A percentile compares a stretch with the other conserved stretches of the same genome.
Conservation (phyloP, 2,329 filamentous ascomycete species). For the Fusarium sp. region DNA sequence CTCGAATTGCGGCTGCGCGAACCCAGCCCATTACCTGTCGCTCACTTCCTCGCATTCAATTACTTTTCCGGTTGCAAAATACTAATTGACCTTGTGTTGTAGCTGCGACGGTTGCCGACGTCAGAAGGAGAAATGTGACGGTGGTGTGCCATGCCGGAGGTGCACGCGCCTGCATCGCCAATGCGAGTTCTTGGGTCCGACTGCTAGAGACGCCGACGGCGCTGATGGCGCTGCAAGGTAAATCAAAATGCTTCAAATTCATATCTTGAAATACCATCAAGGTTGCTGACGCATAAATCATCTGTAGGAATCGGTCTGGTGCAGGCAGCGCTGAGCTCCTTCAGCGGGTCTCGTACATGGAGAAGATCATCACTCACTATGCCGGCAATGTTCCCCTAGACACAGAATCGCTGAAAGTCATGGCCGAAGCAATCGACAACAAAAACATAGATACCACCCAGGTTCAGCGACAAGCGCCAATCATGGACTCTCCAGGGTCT, state of each 20-base stretch:
- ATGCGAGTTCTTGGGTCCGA: constrained; percentile 61
- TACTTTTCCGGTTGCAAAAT: background rate
- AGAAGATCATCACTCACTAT: constrained; percentile 62
- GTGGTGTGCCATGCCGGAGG: constrained; percentile 66
- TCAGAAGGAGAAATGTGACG: constrained; percentile 69
- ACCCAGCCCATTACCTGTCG: constrained; percentile 8
- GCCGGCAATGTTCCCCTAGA: constrained; percentile 56
- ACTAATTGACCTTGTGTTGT: constrained; percentile 21
- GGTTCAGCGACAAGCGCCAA: constrained; percentile 37
- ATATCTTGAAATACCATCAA: background rate
- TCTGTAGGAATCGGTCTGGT: constrained; percentile 42
- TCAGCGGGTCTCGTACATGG: constrained; percentile 55
- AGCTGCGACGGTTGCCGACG: constrained; percentile 68
- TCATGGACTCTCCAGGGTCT: constrained; percentile 43
- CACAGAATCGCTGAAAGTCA: constrained; percentile 53
- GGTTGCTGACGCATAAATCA: constrained; percentile 26
- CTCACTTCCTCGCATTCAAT: background rate
- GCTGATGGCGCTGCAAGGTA: constrained; percentile 46
- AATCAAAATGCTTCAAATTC: background rate
- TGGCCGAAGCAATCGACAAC: constrained; percentile 59
- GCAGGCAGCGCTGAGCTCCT: constrained; percentile 45
- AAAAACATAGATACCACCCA: constrained; percentile 42
- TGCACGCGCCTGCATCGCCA: constrained; percentile 65
- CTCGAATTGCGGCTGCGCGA: constrained; percentile 13
- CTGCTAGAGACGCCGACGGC: constrained; percentile 49